Evolutionary conservation across 495 filamentous ascomycete genomes (phyloP), one percentile per base, ranked within the genome.

Genomic region (Cairneyella variabilis): DNA sequence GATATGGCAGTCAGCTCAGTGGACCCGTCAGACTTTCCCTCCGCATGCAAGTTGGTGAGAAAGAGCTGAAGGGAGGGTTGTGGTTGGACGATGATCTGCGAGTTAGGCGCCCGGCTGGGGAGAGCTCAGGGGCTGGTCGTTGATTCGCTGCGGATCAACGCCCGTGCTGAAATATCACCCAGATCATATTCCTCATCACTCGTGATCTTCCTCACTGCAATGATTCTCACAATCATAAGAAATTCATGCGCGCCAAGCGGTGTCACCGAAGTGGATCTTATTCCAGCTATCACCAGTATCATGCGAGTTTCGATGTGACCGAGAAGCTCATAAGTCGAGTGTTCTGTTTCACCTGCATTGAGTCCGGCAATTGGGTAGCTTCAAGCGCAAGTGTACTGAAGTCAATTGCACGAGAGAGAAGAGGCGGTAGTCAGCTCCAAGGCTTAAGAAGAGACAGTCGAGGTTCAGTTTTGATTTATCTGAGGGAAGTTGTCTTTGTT

Each of bases 241-340:
- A 8, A 16, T 34, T 23, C n/a, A 47, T 34, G 26, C 44, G 44
- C 20, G 25, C 14, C 8, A n/a, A 20, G 16, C 41, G 5, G 41
- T n/a, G n/a, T n/a, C 41, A 27, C 27, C 22, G 41, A 16, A 22
- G 27, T 47, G 27, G 44, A 47, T 47, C 44, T 47, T 21, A 47
- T 34, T 47, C 20, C 14, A 44, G 23, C 14, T 16, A 9, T 3
- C 6, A 27, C 4, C 11, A 23, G 20, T 44, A 16, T 44, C 41
- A 14, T 23, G 8, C 21, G 8, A 1, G 3, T 20, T 3, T 16
- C 3, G 21, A 36, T 47, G 44, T 47, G 44, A 47, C 20, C 0
- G 20, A 34, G 20, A 25, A 18, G 30, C 44, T 34, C 27, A 47
- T 47, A 47, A 47, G 44, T 47, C 26, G 44, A 47, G 34, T 25